phyloP scores from a whole-genome alignment of 2,329 filamentous ascomycete species.

The Periconia digitata region DNA sequence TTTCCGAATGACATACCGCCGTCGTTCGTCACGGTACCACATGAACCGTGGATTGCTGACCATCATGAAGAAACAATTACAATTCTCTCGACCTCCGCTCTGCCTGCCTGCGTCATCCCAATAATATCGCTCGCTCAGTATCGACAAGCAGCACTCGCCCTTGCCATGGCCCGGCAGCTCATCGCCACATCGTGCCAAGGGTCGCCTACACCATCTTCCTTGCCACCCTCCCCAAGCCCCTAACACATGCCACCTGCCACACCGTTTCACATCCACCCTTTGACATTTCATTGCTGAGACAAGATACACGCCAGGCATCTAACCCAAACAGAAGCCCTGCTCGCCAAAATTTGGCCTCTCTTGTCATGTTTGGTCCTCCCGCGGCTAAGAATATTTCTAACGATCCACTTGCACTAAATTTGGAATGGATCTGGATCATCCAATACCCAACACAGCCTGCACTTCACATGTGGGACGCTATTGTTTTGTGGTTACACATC shows the following conservation, averaged over 20 bases:
- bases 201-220: constrained; percentile 1
- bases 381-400: too few relatives aligned
- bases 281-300: constrained; percentile 9
- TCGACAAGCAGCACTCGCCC: background rate
- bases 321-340: background rate
- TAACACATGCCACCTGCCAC: background rate
- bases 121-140: background rate
- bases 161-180: constrained; percentile 8
- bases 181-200: background rate
- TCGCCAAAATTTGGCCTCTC: background rate
- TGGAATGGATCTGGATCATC: background rate
- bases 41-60: background rate
- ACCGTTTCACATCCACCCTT: background rate
- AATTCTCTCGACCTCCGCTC: background rate
- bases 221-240: constrained; percentile 10
- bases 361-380: too few relatives aligned
- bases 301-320: too few relatives aligned
- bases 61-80: background rate
- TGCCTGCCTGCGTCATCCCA: constrained; percentile 3
- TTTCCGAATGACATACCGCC: background rate
- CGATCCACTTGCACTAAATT: background rate
- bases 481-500: background rate
- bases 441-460: too few relatives aligned
- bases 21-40: background rate
- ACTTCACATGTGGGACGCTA: too few relatives aligned